These are phyloP conservation scores for Botrytis fabae DNA, from an alignment of 2,329 filamentous ascomycete species.

Conservation along the genomic window DNA sequence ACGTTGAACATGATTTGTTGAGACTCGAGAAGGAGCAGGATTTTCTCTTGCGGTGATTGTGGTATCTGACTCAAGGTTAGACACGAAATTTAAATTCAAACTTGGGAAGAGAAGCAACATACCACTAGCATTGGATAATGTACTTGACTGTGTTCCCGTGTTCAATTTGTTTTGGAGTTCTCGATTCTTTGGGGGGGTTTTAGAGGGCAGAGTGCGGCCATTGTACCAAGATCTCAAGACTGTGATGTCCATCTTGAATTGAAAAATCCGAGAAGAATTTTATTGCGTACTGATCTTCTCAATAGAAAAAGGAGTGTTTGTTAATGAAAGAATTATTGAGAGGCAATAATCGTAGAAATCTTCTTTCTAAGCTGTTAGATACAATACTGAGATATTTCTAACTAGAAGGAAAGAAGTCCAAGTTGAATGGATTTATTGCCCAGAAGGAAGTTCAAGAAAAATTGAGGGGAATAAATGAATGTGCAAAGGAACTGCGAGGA, in stretches of 20 bases:
- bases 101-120: neutral
- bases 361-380: neutral
- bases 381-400: neutral
- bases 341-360: too few species aligned
- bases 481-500: neutral
- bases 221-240: neutral
- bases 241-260: constrained; percentile 8
- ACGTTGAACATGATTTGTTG: neutral
- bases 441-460: neutral
- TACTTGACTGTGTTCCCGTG: neutral
- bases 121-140: neutral
- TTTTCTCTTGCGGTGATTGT: neutral
- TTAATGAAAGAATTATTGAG: neutral
- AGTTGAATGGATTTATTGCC: neutral
- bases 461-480: too few species aligned
- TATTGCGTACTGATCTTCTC: neutral
- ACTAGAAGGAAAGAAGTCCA: neutral
- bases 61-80: neutral
- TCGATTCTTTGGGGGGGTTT: too few species aligned
- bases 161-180: neutral
- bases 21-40: neutral
- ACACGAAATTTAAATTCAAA: rapidly evolving
- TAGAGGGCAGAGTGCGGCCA: too few species aligned
- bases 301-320: neutral
- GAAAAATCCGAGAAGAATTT: neutral